Evolutionary conservation across 2,329 filamentous ascomycete species (phyloP), one percentile per base, ranked within the genome.

Genomic region (Hypoxylon sp.): DNA sequence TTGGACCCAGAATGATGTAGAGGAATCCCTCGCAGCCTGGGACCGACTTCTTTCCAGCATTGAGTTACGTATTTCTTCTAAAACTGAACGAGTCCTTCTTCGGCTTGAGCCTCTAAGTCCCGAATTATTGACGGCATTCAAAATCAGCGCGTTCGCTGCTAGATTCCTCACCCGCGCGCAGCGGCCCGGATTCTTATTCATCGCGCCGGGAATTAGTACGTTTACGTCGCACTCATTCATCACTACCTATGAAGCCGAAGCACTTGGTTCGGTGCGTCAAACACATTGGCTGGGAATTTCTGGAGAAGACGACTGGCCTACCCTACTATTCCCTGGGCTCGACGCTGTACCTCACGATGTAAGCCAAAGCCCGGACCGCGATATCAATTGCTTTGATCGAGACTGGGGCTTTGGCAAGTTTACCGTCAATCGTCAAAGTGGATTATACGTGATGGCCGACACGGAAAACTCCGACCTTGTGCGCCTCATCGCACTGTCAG

Each of bases 391-490:
- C n/a, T 56, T 62, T 21, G 51, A 62, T n/a, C 30, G 30, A 11
- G 38, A 43, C 30, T 62, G 55, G 53, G 48, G 52, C 17, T 51
- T 63, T 32, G 60, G 51, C n/a, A 62, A 62, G 43, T 62, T 56
- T 23, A 55, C 60, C 21, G 51, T 62, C 21, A 50, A 62, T 36
- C 51, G 60, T 17, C 50, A 43, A 38, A 62, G 60, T 21, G 51
- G 51, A 21, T 34, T 56, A 5, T 56, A 50, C 38, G 41, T 49
- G 10, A 45, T 32, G 49, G 41, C 59, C 34, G 59, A 56, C 41
- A 53, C 41, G 43, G 11, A 19, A n/a, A 43, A 57, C 43, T 63
- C 60, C 5, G 53, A 67, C 38, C 3, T 58, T 4, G 53, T 56
- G 21, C 43, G 55, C 17, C 30, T 63, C 49, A 51, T 61, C 17